phyloP scores from a whole-genome alignment of 1,284 basidiomycete genomes.

The Ganoderma meredithae region DNA sequence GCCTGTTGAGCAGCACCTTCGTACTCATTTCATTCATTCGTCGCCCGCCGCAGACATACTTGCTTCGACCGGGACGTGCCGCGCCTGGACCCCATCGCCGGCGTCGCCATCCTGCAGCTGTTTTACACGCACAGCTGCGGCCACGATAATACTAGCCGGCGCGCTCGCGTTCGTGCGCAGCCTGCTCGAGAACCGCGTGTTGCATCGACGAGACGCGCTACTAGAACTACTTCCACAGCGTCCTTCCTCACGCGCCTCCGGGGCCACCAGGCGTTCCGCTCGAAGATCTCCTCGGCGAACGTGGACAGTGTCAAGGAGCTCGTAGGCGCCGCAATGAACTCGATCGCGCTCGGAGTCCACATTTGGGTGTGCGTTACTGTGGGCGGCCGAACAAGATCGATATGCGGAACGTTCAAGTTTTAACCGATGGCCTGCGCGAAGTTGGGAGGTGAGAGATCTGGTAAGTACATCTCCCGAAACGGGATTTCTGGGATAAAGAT shows the following conservation, averaged over 20 bases:
- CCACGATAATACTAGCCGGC: constrained; percentile 43
- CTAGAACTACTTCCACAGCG: constrained; percentile 55
- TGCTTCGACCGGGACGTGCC: constrained; percentile 46
- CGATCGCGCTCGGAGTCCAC: constrained; percentile 49
- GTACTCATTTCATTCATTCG: background rate
- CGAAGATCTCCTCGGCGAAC: constrained; percentile 47
- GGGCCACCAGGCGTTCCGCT: constrained; percentile 42
- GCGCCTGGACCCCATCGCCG: constrained; percentile 49
- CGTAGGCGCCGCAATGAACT: constrained; percentile 52
- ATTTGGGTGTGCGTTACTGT: constrained; percentile 45
- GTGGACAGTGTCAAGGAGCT: constrained; percentile 47
- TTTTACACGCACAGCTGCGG: constrained; percentile 56
- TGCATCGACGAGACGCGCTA: constrained; percentile 60
- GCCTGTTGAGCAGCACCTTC: background rate
- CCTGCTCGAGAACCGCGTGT: constrained; percentile 54
- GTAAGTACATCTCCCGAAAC: constrained; percentile 53
- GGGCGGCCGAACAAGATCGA: constrained; percentile 44
- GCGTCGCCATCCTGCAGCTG: constrained; percentile 53
- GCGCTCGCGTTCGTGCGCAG: constrained; percentile 55
- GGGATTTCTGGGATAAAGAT: constrained; percentile 48
- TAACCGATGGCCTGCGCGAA: constrained; percentile 49
- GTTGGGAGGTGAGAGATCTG: constrained; percentile 54
- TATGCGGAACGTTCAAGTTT: constrained; percentile 46
- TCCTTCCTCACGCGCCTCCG: constrained; percentile 54
- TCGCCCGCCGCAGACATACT: background rate